Evolutionary conservation across 805 yeast genomes (phyloP).

Genomic region (Saturnispora galanensis): DNA sequence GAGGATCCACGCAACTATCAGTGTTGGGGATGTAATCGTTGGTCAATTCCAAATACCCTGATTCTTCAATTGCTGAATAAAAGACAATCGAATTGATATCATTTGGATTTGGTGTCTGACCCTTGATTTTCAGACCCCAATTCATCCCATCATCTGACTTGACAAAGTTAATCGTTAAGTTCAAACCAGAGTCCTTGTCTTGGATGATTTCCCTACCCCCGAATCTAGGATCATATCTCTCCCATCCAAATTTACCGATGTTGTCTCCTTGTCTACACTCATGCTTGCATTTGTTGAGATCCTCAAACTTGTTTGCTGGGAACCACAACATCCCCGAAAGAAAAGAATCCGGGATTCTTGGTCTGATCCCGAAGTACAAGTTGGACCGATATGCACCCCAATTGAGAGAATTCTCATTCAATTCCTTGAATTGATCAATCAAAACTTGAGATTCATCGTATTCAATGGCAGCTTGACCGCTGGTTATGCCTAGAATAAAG

Average conservation of each 20-base stretch:
- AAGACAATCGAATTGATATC: slow-evolving; percentile 58
- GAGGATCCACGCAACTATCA: slow-evolving; percentile 24
- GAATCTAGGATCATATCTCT: slow-evolving; percentile 70
- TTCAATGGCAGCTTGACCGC: slow-evolving; percentile 7
- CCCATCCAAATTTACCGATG: slow-evolving; percentile 73
- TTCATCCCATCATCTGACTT: slow-evolving; percentile 58
- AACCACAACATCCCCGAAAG: slow-evolving; percentile 85
- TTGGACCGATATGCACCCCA: slow-evolving; percentile 96
- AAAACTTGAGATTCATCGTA: slow-evolving; percentile 5
- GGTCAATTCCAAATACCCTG: slow-evolving; percentile 32
- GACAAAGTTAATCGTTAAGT: slow-evolving; percentile 61
- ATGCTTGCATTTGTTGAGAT: slow-evolving; percentile 55
- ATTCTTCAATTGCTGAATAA: slow-evolving; percentile 71
- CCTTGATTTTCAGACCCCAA: slow-evolving; percentile 73
- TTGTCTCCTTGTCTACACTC: slow-evolving; percentile 65
- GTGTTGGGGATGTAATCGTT: slow-evolving; percentile 19
- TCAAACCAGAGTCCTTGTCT: slow-evolving; percentile 56
- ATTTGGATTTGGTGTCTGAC: slow-evolving; percentile 45
- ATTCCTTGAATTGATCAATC: slow-evolving; percentile 23
- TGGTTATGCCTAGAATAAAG: slow-evolving; percentile 5
- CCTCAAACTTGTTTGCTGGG: slow-evolving; percentile 47
- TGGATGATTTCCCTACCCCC: slow-evolving; percentile 77
- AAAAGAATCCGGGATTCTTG: slow-evolving; percentile 68
- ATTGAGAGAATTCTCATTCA: slow-evolving; percentile 41
- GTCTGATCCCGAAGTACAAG: slow-evolving; percentile 76